Percentiles rank a stretch among this genome's conserved stretches.
Evolutionary conservation across 2,329 filamentous ascomycete genomes (phyloP).

Genomic region (Fusarium pseudonygamai): DNA sequence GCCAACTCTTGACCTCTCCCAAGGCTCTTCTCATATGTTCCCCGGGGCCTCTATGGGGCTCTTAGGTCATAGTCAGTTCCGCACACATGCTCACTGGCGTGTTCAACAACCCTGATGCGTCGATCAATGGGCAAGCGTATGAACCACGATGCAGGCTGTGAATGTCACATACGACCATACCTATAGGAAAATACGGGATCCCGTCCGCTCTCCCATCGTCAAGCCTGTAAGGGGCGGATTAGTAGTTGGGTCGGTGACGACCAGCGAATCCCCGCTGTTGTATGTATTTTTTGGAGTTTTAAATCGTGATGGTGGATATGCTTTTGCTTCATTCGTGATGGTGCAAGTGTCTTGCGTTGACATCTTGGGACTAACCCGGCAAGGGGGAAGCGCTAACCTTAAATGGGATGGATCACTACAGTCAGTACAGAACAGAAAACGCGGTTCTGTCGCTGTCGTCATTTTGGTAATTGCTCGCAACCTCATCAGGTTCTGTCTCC

Average conservation of each 20-base stretch:
- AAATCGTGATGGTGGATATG: not conserved
- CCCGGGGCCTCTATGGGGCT: fast-evolving
- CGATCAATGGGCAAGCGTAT: fast-evolving
- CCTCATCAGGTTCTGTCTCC: not conserved
- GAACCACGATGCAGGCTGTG: fast-evolving
- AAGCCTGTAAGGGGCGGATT: not conserved
- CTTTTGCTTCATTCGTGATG: not conserved
- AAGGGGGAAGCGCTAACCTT: too few species aligned
- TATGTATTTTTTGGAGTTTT: not conserved
- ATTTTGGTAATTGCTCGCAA: too few species aligned
- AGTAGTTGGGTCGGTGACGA: not conserved
- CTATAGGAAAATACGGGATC: not conserved
- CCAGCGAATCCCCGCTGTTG: not conserved
- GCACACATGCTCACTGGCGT: fast-evolving
- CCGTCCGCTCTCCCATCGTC: not conserved
- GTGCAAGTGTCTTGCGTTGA: not conserved
- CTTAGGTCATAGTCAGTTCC: fast-evolving
- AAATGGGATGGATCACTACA: not conserved
- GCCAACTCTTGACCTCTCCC: too few species aligned
- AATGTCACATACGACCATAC: not conserved
- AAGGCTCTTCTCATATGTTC: not conserved
- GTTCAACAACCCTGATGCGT: fast-evolving
- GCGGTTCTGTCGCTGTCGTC: not conserved
- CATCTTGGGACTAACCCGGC: not conserved
- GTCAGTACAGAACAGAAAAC: not conserved